phyloP scores from a whole-genome alignment of 345 rosid species.

The Lenwebbia sp. region DNA sequence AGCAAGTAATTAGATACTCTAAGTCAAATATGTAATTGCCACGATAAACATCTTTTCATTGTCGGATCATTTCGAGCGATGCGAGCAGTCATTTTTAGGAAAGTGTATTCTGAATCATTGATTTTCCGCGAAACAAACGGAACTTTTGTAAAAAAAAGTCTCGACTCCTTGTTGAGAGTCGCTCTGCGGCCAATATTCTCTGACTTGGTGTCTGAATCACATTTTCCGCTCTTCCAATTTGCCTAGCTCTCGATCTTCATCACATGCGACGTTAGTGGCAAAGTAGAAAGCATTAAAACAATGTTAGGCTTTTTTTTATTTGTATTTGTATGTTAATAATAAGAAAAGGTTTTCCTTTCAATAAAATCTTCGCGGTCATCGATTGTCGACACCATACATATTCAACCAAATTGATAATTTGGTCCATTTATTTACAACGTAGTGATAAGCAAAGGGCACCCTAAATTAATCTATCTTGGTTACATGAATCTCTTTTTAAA shows the following conservation, averaged over 20 bases:
- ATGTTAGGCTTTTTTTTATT: background rate
- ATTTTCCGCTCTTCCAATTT: background rate
- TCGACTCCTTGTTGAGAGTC: background rate
- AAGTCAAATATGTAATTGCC: too few relatives aligned
- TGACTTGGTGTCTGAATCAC: background rate
- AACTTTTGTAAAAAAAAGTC: background rate
- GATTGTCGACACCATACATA: fast-evolving
- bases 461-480: fast-evolving
- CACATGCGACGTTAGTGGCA: background rate
- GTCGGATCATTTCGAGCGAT: fast-evolving
- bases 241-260: background rate
- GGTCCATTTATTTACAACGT: background rate
- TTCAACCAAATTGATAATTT: background rate
- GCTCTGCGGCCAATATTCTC: background rate
- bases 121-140: fast-evolving
- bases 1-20: background rate
- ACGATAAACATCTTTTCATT: background rate
- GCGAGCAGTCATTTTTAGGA: background rate
- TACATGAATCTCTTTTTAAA: background rate
- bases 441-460: background rate
- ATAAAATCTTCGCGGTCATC: background rate
- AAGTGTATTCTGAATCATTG: fast-evolving
- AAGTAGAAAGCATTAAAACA: background rate
- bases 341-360: background rate
- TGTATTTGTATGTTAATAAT: background rate